Conservation (phyloP, 345 rosid species). For the Jatropha curcas region DNA sequence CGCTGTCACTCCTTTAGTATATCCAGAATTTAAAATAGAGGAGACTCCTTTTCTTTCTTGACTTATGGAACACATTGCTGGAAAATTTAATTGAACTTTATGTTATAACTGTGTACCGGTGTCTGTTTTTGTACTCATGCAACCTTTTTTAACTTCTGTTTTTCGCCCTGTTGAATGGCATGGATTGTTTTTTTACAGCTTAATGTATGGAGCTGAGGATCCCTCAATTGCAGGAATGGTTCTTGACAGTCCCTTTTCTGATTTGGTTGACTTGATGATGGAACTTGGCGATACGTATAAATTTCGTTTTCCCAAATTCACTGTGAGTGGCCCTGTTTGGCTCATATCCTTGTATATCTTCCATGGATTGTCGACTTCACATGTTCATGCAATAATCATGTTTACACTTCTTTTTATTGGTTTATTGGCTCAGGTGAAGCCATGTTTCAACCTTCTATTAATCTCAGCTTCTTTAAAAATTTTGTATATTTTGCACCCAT, state of each 20-base stretch:
- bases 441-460: neutral
- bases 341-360: neutral
- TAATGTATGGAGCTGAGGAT: slow-evolving; percentile 92
- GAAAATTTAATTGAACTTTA: neutral
- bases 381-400: neutral
- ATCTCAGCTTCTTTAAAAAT: neutral
- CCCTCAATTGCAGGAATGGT: slow-evolving; percentile 96
- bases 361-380: neutral
- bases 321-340: slow-evolving; percentile 51
- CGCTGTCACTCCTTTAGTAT: slow-evolving; percentile 12
- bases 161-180: neutral
- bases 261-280: slow-evolving; percentile 93
- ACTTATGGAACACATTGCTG: neutral
- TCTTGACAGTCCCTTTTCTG: slow-evolving; percentile 89
- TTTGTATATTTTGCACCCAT: neutral
- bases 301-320: slow-evolving; percentile 80
- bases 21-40: slow-evolving; percentile 10
- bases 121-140: no score
- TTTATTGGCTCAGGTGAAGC: neutral
- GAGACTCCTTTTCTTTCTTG: neutral
- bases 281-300: slow-evolving; percentile 87
- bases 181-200: slow-evolving; percentile 45
- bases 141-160: neutral
- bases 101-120: neutral
- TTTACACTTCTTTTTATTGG: neutral